Base-by-base conservation (phyloP, 371 early-diverging fungal species). In the Lichtheimia ramosa region DNA sequence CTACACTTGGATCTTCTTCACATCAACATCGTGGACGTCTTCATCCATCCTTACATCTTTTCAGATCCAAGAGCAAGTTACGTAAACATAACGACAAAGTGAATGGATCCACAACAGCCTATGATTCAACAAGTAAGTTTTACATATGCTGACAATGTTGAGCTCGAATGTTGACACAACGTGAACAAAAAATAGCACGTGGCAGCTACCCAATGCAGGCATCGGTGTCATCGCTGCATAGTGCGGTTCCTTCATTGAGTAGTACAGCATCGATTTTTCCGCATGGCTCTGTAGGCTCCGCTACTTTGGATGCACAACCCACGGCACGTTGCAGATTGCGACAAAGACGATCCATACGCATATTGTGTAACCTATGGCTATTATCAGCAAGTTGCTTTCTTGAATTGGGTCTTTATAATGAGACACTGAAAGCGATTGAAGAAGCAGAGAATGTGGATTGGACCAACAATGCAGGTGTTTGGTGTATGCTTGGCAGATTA, bases 381-480 rank as follows among this genome's bases (percentile, higher is more conserved):
- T 52, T 83, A n/a, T 84, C 89, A 0, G 89, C 90, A 0, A 64
- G 79, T 0, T 72, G 78, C 12, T 90, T 84, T 61, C 69, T 85
- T 21, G 65, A 79, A 15, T 69, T 85, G 21, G 80, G 75, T 12
- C 79, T 81, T 27, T 56, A 78, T 46, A 87, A 87, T 8, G 90
- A 90, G 57, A 86, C 89, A 0, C 63, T 69, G 21, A 83, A 84
- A 23, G 87, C 90, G 2, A 67, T 87, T 15, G 80, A 86, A 51
- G 89, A 88, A 61, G 92, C 89, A 0, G 86, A 89, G 59, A 70
- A 76, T 18, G 69, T 80, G 5, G 81, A 85, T 43, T 75, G 80
- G 51, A 73, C 77, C n/a, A 65, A 77, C 3, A 83, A 85, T 59
- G 69, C 79, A 1, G 59, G 60, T 21, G 80, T 87, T 10, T 89